Evolutionary conservation across 495 filamentous ascomycete species (phyloP).

Genomic region (Podospora anserina): DNA sequence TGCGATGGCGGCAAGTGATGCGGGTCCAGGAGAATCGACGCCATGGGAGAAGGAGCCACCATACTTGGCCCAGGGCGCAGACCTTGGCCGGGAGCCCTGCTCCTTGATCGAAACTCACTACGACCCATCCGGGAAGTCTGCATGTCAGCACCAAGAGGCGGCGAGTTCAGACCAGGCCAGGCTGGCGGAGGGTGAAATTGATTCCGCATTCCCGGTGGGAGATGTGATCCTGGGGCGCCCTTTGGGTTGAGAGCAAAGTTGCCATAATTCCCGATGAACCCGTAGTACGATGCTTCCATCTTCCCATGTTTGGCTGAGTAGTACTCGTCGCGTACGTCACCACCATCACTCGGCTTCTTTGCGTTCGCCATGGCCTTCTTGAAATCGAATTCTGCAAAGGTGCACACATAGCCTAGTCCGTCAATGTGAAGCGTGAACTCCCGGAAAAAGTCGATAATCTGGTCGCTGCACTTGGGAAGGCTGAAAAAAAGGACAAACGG

Average conservation of each 20-base stretch:
- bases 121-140: slow-evolving; percentile 49
- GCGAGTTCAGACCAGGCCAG: slow-evolving; percentile 68
- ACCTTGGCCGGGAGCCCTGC: slow-evolving; percentile 22
- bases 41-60: slow-evolving; percentile 53
- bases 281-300: slow-evolving; percentile 92
- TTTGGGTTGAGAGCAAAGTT: slow-evolving; percentile 70
- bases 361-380: slow-evolving; percentile 69
- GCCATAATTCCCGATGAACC: slow-evolving; percentile 88
- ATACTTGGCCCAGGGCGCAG: slow-evolving; percentile 33
- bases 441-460: slow-evolving; percentile 93
- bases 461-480: slow-evolving; percentile 84
- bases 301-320: slow-evolving; percentile 94
- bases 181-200: slow-evolving; percentile 77
- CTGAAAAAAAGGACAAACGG: slow-evolving; percentile 86
- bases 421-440: slow-evolving; percentile 98
- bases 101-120: slow-evolving; percentile 31
- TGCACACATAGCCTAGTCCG: slow-evolving; percentile 91
- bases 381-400: slow-evolving; percentile 97
- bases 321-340: slow-evolving; percentile 81
- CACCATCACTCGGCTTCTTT: slow-evolving; percentile 29
- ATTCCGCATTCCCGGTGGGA: slow-evolving; percentile 49
- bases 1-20: slow-evolving; percentile 70
- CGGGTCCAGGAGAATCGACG: slow-evolving; percentile 77
- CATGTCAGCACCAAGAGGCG: slow-evolving; percentile 55
- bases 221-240: slow-evolving; percentile 45